Evolutionary conservation across 352 stramenopile species (phyloP), one percentile per base, ranked within the genome.

Genomic region (Globisporangium cylindrosporum): DNA sequence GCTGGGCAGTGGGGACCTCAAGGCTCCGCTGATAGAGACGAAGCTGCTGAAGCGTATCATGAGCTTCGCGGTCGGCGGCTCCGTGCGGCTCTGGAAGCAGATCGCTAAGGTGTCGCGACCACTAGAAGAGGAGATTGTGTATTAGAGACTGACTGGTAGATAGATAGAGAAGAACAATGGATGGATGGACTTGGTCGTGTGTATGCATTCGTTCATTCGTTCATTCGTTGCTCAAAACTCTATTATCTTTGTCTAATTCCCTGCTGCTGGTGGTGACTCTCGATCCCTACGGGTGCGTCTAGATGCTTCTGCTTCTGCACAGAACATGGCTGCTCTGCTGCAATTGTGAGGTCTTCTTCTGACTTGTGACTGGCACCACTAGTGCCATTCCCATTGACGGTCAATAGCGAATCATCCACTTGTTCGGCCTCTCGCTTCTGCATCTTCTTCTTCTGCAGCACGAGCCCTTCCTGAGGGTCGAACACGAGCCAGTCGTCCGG

Each of bases 401-500:
- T 1, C 41, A 49, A 49, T 49, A 58, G 53, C 24, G 53, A 18
- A 18, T 18, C 24, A 25, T 57, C 27, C 18, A 20, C 22, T 29
- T 70, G 54, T 8, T 72, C 36, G 41, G 63, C 29, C 70, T 73
- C 27, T 25, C 53, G 48, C 55, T 67, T 49, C 57, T 72, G 27
- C 48, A 38, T 60, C 38, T 55, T 56, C 34, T 77, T 65, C 64
- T 91, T 91, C 46, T 89, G 81, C 38, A 83, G 68, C 53, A 91
- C 82, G 32, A 93, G 73, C 24, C 79, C 69, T n/a, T 83, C 76
- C 38, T 81, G 68, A 1, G 85, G 85, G 34, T 93, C 85, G 22
- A 90, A 93, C 70, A 93, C 85, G 38, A 93, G 77, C 85, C 85
- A 93, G 48, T 86, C 75, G 55, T 91, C 85, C 4, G 82, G 81